Conservation (phyloP, 305 asterid genomes). For the Nicotiana rustica region DNA sequence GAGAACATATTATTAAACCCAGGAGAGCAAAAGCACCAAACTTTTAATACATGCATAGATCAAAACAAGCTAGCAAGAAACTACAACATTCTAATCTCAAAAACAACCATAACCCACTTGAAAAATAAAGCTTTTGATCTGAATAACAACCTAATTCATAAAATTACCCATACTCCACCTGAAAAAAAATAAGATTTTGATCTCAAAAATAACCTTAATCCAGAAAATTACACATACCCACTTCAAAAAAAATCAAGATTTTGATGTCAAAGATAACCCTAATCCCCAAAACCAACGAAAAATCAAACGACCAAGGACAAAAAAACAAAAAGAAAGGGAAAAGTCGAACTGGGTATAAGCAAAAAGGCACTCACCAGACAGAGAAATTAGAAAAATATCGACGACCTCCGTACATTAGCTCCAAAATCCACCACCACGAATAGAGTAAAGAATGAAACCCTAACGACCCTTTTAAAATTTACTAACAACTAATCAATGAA, state of each 20-base stretch:
- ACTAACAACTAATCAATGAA: conserved; percentile 36
- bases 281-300: conserved; percentile 23
- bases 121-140: too few relatives aligned
- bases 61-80: conserved; percentile 17
- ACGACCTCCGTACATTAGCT: conserved; percentile 1
- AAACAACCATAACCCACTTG: background rate
- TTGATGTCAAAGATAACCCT: background rate
- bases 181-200: background rate
- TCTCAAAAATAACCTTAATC: background rate
- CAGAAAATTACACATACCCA: conserved; percentile 18
- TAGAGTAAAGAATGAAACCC: conserved; percentile 58
- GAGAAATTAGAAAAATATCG: conserved; percentile 55
- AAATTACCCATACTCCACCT: conserved; percentile 4
- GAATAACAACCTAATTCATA: background rate
- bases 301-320: conserved; percentile 33
- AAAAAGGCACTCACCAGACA: conserved; percentile 43
- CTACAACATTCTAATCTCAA: conserved; percentile 22
- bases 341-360: background rate
- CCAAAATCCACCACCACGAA: conserved; percentile 43
- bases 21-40: background rate
- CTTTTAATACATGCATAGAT: conserved; percentile 23
- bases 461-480: conserved; percentile 51
- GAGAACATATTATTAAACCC: background rate
- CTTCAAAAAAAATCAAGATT: background rate
- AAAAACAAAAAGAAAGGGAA: conserved; percentile 17